Base-by-base conservation (phyloP, 352 stramenopile genomes). In the Pythium aquatile region DNA sequence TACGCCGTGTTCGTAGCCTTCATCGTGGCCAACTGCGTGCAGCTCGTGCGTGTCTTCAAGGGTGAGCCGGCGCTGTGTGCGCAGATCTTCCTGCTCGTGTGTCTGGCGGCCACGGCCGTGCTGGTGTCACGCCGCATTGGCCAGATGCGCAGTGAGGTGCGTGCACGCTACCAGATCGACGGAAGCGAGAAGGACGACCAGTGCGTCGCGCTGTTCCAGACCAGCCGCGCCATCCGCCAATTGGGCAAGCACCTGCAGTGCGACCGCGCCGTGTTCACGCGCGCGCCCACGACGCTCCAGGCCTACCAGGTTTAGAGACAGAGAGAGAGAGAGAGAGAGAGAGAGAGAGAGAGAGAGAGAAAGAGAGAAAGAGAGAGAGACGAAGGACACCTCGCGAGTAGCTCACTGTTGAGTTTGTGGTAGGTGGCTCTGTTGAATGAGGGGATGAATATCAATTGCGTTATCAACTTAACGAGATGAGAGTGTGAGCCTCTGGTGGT, bases 241-340 rank as follows among this genome's bases (percentile, higher is more conserved):
- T 24, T 75, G 33, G 69, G 54, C 26, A 54, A 46, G 24, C 69
- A 75, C 53, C 53, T 70, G 13, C 57, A 70, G 57, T 70, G 64
- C 64, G 64, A 70, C 51, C 63, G 63, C 39, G 63, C 63, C 49
- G 51, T 55, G 33, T 69, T 69, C 42, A 26, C 40, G 17, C 40
- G 63, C 51, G 63, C 63, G 24, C 56, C 63, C 13, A 57, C 63
- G 24, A 69, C 63, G 29, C 63, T 69, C 10, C 63, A 69, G 57
- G 55, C 63, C 11, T 69, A 69, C 63, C 63, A 69, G n/a, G 63
- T 69, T 17, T 69, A 58, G n/a, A n/a, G n/a, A n/a, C n/a, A n/a
- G n/a, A n/a, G n/a, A n/a, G n/a, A n/a, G n/a, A n/a, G n/a, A n/a
- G n/a, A n/a, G n/a, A n/a, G n/a, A n/a, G n/a, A n/a, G n/a, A n/a